Percentiles rank a stretch among this genome's conserved stretches.
Conservation (phyloP, 306 rosid species). For the Erythrophleum fordii region DNA sequence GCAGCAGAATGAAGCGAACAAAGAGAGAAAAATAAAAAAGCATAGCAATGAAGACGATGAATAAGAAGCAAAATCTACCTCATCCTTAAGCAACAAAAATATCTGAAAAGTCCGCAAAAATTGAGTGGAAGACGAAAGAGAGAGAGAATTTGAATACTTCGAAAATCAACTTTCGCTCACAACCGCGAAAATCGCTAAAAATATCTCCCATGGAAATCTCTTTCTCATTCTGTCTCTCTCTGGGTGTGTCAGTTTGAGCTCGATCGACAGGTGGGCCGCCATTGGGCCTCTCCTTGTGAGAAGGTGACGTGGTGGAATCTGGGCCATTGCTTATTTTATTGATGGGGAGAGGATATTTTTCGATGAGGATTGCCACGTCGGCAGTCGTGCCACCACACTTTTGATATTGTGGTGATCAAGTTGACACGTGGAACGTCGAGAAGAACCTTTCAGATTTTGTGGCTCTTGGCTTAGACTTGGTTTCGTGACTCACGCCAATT, state of each 20-base stretch:
- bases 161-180: constrained; percentile 24
- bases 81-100: constrained; percentile 35
- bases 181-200: constrained; percentile 51
- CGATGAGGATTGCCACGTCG: constrained; percentile 42
- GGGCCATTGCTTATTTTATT: constrained; percentile 38
- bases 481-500: background rate
- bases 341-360: constrained; percentile 41
- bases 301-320: constrained; percentile 39
- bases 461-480: constrained; percentile 19
- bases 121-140: constrained; percentile 40
- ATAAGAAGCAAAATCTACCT: constrained; percentile 13
- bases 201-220: constrained; percentile 42
- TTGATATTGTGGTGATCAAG: constrained; percentile 34
- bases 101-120: constrained; percentile 39
- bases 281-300: constrained; percentile 22
- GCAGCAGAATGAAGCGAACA: background rate
- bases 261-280: constrained; percentile 41
- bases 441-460: constrained; percentile 16
- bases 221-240: background rate
- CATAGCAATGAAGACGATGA: background rate
- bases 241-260: background rate
- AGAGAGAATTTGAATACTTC: constrained; percentile 2
- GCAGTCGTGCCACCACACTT: constrained; percentile 8
- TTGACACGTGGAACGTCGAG: constrained; percentile 42
- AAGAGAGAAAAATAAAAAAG: background rate